Conservation (phyloP, 1,284 basidiomycete species). For the Pascua sp. region DNA sequence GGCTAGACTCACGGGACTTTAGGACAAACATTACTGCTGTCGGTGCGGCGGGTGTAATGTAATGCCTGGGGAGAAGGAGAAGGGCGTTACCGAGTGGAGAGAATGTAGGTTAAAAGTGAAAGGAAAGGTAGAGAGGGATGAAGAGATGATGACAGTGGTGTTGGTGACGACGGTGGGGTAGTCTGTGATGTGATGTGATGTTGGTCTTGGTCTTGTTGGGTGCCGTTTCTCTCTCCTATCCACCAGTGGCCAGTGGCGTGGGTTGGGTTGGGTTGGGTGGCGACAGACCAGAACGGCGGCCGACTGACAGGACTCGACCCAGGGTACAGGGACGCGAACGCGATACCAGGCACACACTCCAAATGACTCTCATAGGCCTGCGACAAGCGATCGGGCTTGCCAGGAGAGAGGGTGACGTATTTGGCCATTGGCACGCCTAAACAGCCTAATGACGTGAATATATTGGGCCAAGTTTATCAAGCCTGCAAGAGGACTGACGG, state of each 20-base stretch:
- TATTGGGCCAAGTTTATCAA: not conserved
- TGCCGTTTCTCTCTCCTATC: too few relatives aligned
- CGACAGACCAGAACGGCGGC: too few relatives aligned
- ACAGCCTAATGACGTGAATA: constrained; percentile 1
- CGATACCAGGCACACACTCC: too few relatives aligned
- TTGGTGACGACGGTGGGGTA: not conserved
- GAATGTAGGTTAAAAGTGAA: not conserved
- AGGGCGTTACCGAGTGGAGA: not conserved
- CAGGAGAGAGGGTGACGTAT: too few relatives aligned
- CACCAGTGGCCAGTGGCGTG: too few relatives aligned
- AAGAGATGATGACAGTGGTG: not conserved
- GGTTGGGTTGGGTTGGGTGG: too few relatives aligned
- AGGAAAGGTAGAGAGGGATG: not conserved
- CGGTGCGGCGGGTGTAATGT: not conserved
- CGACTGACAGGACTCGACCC: too few relatives aligned
- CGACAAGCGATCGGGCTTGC: too few relatives aligned
- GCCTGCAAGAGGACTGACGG: not conserved
- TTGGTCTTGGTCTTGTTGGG: too few relatives aligned
- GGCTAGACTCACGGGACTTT: constrained; percentile 66
- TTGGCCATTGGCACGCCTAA: too few relatives aligned
- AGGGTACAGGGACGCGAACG: too few relatives aligned
- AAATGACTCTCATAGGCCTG: too few relatives aligned
- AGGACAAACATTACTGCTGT: constrained; percentile 63
- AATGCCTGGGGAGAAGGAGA: constrained; percentile 4
- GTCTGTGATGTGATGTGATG: not conserved